Evolutionary conservation across 2,329 filamentous ascomycete genomes (phyloP).

Genomic region (Calonectria leucothoes): DNA sequence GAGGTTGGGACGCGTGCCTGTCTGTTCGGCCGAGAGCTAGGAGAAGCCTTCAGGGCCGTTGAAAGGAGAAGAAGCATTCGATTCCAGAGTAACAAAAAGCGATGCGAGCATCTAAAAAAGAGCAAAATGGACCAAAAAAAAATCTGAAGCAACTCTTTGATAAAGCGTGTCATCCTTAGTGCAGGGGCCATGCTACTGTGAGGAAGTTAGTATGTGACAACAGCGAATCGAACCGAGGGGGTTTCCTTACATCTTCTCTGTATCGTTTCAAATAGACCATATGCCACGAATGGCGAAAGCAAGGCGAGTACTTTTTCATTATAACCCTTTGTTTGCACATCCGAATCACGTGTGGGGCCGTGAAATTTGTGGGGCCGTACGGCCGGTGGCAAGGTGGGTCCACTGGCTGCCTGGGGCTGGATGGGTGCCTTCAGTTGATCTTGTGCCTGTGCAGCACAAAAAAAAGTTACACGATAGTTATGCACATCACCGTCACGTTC

Average conservation of each 20-base stretch:
- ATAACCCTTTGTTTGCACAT: constrained; percentile 1
- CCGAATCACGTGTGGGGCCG: neutral
- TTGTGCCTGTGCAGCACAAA: neutral
- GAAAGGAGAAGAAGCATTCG: neutral
- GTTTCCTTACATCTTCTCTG: constrained; percentile 2
- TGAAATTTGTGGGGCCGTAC: neutral
- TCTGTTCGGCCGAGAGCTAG: neutral
- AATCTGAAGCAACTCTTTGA: constrained; percentile 21
- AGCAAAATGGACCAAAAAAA: neutral
- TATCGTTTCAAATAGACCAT: constrained; percentile 15
- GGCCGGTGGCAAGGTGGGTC: neutral
- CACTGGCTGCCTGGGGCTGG: neutral
- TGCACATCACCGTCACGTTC: neutral
- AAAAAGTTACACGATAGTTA: neutral
- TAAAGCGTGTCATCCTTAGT: constrained; percentile 94
- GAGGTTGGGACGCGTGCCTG: neutral
- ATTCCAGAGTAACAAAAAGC: neutral
- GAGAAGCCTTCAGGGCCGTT: neutral
- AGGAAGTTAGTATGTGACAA: neutral
- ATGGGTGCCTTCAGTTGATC: neutral
- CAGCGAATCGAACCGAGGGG: neutral
- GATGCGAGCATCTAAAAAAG: neutral
- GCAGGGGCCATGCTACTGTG: constrained; percentile 81
- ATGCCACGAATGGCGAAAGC: constrained; percentile 7
- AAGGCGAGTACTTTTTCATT: neutral